Conservation (phyloP, 352 stramenopile species). For the Globisporangium yorkense region DNA sequence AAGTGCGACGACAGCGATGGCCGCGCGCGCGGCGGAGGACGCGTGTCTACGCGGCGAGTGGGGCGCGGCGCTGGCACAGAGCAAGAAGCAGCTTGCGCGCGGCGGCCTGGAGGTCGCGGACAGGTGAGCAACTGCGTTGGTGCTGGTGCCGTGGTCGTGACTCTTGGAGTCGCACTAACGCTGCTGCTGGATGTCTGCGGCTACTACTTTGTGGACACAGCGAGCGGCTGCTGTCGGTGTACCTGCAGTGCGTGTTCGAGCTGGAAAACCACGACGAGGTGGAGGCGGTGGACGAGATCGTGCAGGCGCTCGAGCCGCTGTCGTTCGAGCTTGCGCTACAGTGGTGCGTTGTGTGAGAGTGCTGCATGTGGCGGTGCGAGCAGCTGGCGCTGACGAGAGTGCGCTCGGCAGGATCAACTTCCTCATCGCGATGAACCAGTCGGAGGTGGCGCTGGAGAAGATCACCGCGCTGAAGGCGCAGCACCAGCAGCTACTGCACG, state of each 20-base stretch:
- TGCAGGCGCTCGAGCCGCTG: constrained; percentile 35
- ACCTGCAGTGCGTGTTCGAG: constrained; percentile 63
- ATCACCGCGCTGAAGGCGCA: constrained; percentile 20
- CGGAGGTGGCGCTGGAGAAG: constrained; percentile 20
- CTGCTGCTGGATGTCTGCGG: too few species aligned
- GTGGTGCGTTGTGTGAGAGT: constrained; percentile 20
- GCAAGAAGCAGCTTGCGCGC: constrained; percentile 27
- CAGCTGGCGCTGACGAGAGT: background rate
- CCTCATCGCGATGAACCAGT: constrained; percentile 51
- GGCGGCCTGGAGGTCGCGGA: constrained; percentile 11
- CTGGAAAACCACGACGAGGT: constrained; percentile 49
- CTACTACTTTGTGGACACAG: constrained; percentile 13
- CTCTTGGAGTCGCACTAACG: background rate
- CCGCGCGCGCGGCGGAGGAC: constrained; percentile 42
- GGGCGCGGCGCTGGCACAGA: constrained; percentile 42
- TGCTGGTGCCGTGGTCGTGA: background rate
- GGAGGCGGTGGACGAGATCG: constrained; percentile 34
- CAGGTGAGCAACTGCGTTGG: constrained; percentile 13
- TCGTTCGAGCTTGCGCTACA: constrained; percentile 32
- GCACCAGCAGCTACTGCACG: background rate
- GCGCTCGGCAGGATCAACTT: constrained; percentile 40
- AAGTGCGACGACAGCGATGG: constrained; percentile 9
- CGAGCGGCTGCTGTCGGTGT: constrained; percentile 55
- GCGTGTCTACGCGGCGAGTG: constrained; percentile 55
- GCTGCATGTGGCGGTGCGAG: background rate